These are phyloP conservation scores for Tolypocladium sp. DNA, from an alignment of 2,329 filamentous ascomycete species.

Conservation along the genomic window DNA sequence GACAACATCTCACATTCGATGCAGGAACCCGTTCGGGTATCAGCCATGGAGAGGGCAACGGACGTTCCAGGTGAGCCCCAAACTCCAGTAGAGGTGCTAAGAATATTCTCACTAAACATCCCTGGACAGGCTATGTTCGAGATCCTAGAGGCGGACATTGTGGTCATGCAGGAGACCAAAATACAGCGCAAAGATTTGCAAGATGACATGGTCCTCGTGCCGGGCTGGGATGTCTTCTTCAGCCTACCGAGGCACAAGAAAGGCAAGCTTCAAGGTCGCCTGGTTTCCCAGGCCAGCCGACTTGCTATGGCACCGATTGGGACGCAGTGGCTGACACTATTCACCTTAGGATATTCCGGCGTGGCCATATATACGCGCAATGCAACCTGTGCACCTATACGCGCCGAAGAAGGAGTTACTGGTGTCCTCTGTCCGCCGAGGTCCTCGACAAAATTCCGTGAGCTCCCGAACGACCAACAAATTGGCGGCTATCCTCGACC, in stretches of 20 bases:
- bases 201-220: constrained; percentile 92
- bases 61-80: constrained; percentile 50
- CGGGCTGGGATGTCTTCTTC: constrained; percentile 95
- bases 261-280: constrained; percentile 38
- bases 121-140: constrained; percentile 78
- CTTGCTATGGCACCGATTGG: background rate
- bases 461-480: constrained; percentile 62
- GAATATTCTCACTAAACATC: background rate
- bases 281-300: background rate
- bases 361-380: constrained; percentile 94
- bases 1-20: background rate
- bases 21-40: constrained; percentile 73
- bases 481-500: constrained; percentile 82
- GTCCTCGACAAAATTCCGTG: constrained; percentile 60
- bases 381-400: constrained; percentile 72
- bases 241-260: constrained; percentile 91
- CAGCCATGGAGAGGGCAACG: constrained; percentile 69
- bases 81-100: background rate
- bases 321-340: background rate
- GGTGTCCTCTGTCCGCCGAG: constrained; percentile 69
- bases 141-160: constrained; percentile 81
- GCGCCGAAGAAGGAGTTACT: constrained; percentile 88
- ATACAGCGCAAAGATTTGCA: constrained; percentile 86
- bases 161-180: constrained; percentile 93
- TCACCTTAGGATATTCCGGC: constrained; percentile 73